Base-by-base conservation (phyloP, 306 rosid species). In the Spatholobus suberectus region DNA sequence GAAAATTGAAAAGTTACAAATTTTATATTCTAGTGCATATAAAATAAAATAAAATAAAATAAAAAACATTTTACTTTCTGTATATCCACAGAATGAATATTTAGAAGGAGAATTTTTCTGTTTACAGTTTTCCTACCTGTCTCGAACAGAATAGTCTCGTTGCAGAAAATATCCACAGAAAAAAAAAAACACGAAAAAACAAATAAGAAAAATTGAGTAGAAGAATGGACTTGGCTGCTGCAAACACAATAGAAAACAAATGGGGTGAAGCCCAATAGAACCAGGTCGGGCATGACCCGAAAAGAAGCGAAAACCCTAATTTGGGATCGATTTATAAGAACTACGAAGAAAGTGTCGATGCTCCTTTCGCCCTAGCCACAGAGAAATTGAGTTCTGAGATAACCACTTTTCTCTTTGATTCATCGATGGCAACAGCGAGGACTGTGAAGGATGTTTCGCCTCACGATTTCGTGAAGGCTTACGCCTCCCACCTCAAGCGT, bases 401-500 rank as follows among this genome's bases (percentile, higher is more conserved):
- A 38, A 5, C 15, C 29, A 5, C 0, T 68, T 20, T 68, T 21
- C 15, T 20, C 52, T 10, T 40, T 40, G 34, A 18, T 68, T 40
- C 52, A 38, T 40, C 51, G 14, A 84, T 84, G 93, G 89, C 87
- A 23, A 78, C 89, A 3, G 90, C 89, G 2, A 92, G 69, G 66
- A 92, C 91, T 0, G 93, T 92, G 21, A 90, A 92, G 55, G 97
- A 90, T 13, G 94, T 92, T 26, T 89, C 93, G 3, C 97, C 97
- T 13, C 97, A 90, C 62, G 90, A 89, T 72, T 90, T 92, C 47
- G 97, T 90, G 26, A 90, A 92, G 90, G 94, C 94, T 55, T 92
- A 92, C 70, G 75, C 97, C 1, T 88, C 93, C 63, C 93, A 92
- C 61, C 90, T 92, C 23, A 92, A 92, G 73, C 89, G 93, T 11